phyloP scores from a whole-genome alignment of 371 early-diverging fungal genomes.

The Mortierella sp. region DNA sequence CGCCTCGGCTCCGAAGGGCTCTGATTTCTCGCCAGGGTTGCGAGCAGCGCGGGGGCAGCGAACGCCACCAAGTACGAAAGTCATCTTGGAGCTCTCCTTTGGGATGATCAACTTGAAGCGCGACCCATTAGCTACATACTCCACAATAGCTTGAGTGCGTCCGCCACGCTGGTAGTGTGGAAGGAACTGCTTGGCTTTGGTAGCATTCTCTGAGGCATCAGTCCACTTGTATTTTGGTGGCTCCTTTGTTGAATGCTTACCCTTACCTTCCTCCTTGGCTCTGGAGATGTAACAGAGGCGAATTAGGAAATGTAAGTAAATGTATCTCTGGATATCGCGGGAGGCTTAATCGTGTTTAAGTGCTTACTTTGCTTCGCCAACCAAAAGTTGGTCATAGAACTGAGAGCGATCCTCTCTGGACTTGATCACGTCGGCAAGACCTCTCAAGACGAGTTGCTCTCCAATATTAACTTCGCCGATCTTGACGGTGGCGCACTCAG shows the following conservation, averaged over 20 bases:
- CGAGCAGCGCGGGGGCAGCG: slow-evolving; percentile 82
- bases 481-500: slow-evolving; percentile 90
- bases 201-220: slow-evolving; percentile 80
- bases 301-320: background rate
- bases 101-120: slow-evolving; percentile 88
- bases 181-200: slow-evolving; percentile 89
- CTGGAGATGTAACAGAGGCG: slow-evolving; percentile 23
- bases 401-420: slow-evolving; percentile 90
- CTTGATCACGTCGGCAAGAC: slow-evolving; percentile 87
- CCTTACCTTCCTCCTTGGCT: slow-evolving; percentile 79
- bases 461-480: slow-evolving; percentile 78
- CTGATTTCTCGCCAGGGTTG: slow-evolving; percentile 76
- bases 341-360: background rate
- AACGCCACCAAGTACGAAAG: slow-evolving; percentile 85
- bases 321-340: background rate
- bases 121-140: slow-evolving; percentile 86
- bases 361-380: slow-evolving; percentile 80
- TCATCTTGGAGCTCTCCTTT: slow-evolving; percentile 86
- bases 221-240: slow-evolving; percentile 74
- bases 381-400: slow-evolving; percentile 85
- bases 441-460: slow-evolving; percentile 80
- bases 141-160: slow-evolving; percentile 84
- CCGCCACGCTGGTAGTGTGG: slow-evolving; percentile 86
- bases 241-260: slow-evolving; percentile 85
- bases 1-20: slow-evolving; percentile 92